phyloP scores from a whole-genome alignment of 1,284 basidiomycete genomes.

The Peniophora sp. region DNA sequence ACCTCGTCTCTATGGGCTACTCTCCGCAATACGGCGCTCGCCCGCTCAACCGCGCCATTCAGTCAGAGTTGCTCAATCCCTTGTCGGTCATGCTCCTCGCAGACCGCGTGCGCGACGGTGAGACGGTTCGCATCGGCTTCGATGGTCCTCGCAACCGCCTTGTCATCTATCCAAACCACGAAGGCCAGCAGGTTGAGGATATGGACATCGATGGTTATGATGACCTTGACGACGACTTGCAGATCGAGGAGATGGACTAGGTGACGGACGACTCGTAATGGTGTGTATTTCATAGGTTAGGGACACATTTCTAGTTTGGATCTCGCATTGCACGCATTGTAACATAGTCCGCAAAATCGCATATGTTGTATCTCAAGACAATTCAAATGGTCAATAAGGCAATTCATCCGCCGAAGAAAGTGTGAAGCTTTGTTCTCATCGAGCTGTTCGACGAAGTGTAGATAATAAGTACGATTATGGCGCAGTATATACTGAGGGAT shows the following conservation, averaged over 20 bases:
- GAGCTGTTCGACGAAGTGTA: too few species aligned
- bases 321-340: too few species aligned
- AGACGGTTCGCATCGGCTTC: conserved; percentile 70
- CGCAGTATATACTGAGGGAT: too few species aligned
- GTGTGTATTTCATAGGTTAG: too few species aligned
- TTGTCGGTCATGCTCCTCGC: conserved; percentile 84
- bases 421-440: too few species aligned
- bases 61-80: conserved; percentile 90
- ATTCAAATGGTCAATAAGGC: too few species aligned
- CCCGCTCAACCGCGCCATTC: conserved; percentile 88
- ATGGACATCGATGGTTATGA: conserved; percentile 55
- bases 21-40: conserved; percentile 84
- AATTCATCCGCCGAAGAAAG: too few species aligned
- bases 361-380: too few species aligned
- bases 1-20: conserved; percentile 81
- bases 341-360: too few species aligned
- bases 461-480: too few species aligned
- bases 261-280: conserved; percentile 2
- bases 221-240: conserved; percentile 35
- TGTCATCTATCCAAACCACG: conserved; percentile 81
- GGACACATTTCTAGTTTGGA: too few species aligned
- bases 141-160: conserved; percentile 83
- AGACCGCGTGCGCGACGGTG: conserved; percentile 78
- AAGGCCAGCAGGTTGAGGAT: conserved; percentile 36
- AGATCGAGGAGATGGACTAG: conserved; percentile 77